Conservation (phyloP, 306 rosid genomes). For the Dalbergia oliveri region DNA sequence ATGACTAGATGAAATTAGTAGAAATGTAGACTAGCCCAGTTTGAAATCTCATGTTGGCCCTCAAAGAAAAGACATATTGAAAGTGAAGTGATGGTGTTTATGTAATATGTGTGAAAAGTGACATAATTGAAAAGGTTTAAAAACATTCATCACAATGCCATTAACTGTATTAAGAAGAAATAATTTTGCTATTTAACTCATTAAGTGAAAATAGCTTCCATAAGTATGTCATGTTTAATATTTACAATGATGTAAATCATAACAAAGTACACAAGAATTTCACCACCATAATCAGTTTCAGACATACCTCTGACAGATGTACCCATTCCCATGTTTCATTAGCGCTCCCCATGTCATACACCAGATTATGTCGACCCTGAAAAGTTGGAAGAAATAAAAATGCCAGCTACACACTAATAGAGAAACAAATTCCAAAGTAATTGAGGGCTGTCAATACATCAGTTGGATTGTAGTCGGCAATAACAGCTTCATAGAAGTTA, state of each 20-base stretch:
- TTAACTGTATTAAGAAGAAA: background rate
- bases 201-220: conserved; percentile 3
- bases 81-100: background rate
- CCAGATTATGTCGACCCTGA: conserved; percentile 88
- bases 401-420: conserved; percentile 37
- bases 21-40: conserved; percentile 7
- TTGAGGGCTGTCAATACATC: conserved; percentile 60
- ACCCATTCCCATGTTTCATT: conserved; percentile 93
- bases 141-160: conserved; percentile 10
- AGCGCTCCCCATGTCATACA: conserved; percentile 77
- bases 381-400: conserved; percentile 38
- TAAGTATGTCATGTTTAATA: background rate
- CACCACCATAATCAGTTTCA: conserved; percentile 19
- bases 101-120: background rate
- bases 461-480: conserved; percentile 69
- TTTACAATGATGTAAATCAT: background rate
- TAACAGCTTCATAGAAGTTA: conserved; percentile 91
- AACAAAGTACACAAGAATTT: conserved; percentile 7
- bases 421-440: conserved; percentile 36
- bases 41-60: background rate
- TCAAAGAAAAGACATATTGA: background rate
- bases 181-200: conserved; percentile 10
- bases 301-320: conserved; percentile 87
- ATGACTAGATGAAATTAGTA: conserved; percentile 3
- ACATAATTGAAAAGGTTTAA: background rate